Percentiles rank a stretch among this genome's conserved stretches.
Evolutionary conservation across 441 rosid species (phyloP).

Genomic region (Rhodomyrtus psidioides): DNA sequence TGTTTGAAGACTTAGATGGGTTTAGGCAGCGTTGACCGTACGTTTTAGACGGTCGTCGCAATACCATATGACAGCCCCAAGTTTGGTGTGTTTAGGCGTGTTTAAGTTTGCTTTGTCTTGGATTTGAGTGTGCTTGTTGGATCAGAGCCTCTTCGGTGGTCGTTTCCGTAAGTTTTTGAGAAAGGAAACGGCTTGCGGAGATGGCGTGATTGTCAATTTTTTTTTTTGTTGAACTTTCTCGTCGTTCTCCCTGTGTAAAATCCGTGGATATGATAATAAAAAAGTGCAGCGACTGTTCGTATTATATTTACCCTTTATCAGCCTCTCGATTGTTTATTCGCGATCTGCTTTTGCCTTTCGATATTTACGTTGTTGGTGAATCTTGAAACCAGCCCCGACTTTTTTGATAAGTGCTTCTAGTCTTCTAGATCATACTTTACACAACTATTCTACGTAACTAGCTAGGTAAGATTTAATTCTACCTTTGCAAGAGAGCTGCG

Average conservation of each 20-base stretch:
- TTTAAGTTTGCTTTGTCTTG: not conserved
- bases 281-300: not conserved
- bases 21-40: not conserved
- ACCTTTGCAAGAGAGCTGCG: not conserved
- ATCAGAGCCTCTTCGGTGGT: not conserved
- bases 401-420: not conserved
- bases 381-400: not conserved
- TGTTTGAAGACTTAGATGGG: not conserved
- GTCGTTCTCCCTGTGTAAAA: not conserved
- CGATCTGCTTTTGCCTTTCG: not conserved
- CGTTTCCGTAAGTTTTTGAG: not conserved
- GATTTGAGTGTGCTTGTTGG: not conserved
- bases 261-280: not conserved
- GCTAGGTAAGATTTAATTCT: not conserved
- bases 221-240: not conserved
- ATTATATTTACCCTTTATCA: not conserved
- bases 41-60: not conserved
- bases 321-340: not conserved
- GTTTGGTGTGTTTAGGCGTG: not conserved
- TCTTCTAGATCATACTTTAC: not conserved
- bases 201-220: not conserved
- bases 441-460: not conserved
- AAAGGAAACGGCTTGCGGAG: not conserved
- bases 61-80: not conserved
- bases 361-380: not conserved